These are phyloP conservation scores for Herpetomonas tarakana DNA, from an alignment of 208 protist species.

Conservation along the genomic window DNA sequence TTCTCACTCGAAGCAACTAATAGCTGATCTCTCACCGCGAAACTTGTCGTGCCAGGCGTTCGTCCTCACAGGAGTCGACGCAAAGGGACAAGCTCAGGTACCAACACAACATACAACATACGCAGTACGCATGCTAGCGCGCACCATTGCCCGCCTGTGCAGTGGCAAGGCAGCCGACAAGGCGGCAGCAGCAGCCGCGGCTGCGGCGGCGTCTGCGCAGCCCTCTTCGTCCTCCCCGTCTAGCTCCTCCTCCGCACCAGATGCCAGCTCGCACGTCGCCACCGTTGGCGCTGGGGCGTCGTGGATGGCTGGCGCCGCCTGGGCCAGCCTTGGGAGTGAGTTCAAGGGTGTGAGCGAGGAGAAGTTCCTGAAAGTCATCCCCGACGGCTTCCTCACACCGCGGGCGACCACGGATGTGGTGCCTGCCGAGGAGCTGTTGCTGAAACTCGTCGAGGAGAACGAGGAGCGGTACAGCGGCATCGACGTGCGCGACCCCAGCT, in stretches of 20 bases:
- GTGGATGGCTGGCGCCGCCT: constrained; percentile 84
- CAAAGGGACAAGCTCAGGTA: too few species aligned
- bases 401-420: constrained; percentile 78
- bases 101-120: too few species aligned
- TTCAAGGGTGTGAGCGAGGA: constrained; percentile 67
- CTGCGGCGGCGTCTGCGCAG: not conserved
- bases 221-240: constrained; percentile 9
- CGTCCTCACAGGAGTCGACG: too few species aligned
- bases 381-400: constrained; percentile 67
- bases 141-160: constrained; percentile 3
- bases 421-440: constrained; percentile 59
- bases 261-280: not conserved
- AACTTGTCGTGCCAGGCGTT: too few species aligned
- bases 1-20: too few species aligned
- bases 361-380: constrained; percentile 68
- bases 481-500: constrained; percentile 77
- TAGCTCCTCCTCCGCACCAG: not conserved
- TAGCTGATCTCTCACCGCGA: too few species aligned
- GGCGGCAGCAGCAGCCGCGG: constrained; percentile 2
- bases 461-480: constrained; percentile 72
- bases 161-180: not conserved
- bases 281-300: constrained; percentile 6
- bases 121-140: constrained; percentile 1
- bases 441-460: constrained; percentile 60
- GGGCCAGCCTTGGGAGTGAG: constrained; percentile 77